A percentile compares a stretch with the other conserved stretches of the same genome.
Conservation (phyloP, 2,329 filamentous ascomycete genomes). For the Curvularia spicifera region DNA sequence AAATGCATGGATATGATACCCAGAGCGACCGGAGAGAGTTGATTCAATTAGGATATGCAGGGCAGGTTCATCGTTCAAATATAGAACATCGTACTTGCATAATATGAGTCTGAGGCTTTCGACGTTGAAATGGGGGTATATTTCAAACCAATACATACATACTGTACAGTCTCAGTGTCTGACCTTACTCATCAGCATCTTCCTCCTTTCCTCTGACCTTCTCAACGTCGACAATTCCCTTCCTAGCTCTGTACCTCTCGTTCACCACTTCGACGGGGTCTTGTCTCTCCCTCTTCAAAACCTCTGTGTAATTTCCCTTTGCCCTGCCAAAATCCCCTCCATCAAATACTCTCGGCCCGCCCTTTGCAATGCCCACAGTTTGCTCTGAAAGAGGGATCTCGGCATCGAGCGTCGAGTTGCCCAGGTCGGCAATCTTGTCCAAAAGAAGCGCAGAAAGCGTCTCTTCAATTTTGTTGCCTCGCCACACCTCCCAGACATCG, state of each 20-base stretch:
- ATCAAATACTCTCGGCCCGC: slow-evolving; percentile 62
- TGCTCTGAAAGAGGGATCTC: slow-evolving; percentile 17
- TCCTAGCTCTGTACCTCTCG: slow-evolving; percentile 61
- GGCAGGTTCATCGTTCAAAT: not conserved
- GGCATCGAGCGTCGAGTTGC: slow-evolving; percentile 36
- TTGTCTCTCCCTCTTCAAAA: slow-evolving; percentile 63
- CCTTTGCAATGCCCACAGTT: slow-evolving; percentile 30
- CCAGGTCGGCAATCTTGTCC: slow-evolving; percentile 61
- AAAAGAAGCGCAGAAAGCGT: slow-evolving; percentile 77
- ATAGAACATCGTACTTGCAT: not conserved
- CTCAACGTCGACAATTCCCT: slow-evolving; percentile 50
- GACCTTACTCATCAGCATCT: slow-evolving; percentile 40
- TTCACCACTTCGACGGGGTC: slow-evolving; percentile 69
- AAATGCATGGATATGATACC: not conserved
- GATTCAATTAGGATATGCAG: not conserved
- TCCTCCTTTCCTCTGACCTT: slow-evolving; percentile 26
- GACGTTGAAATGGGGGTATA: not conserved
- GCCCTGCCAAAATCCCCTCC: slow-evolving; percentile 61
- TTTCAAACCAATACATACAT: not conserved
- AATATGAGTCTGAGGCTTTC: not conserved
- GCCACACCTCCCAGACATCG: slow-evolving; percentile 83
- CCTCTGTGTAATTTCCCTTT: slow-evolving; percentile 64
- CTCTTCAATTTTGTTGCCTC: slow-evolving; percentile 87
- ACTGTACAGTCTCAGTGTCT: not conserved
- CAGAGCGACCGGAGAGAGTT: not conserved